These are phyloP conservation scores for Phytophthora sp. DNA, from an alignment of 352 stramenopile genomes.

Conservation along the genomic window DNA sequence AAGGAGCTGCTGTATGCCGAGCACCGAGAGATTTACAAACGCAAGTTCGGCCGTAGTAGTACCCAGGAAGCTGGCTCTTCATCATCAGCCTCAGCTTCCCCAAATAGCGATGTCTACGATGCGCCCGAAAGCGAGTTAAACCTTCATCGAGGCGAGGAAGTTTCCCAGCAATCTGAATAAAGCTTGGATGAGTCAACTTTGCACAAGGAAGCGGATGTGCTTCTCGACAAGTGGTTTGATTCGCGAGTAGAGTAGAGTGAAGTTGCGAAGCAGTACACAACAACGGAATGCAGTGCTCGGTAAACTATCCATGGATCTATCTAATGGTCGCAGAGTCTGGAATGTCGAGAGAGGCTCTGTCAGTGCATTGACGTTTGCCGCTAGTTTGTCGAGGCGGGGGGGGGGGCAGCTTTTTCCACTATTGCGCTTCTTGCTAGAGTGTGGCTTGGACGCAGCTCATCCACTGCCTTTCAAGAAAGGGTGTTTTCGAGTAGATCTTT, in stretches of 20 bases:
- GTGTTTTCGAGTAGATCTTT: constrained; percentile 9
- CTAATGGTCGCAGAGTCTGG: background rate
- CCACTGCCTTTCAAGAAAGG: constrained; percentile 4
- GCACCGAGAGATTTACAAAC: background rate
- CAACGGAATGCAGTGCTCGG: background rate
- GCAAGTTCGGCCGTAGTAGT: background rate
- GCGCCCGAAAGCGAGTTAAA: background rate
- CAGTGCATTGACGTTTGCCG: background rate
- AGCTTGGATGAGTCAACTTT: background rate
- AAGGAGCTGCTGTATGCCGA: background rate
- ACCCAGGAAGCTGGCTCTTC: background rate
- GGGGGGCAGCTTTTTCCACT: background rate
- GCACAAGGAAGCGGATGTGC: background rate
- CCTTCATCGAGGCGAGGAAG: background rate
- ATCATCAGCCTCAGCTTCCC: background rate
- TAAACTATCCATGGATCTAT: background rate
- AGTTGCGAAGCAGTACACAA: background rate
- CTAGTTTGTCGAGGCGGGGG: background rate
- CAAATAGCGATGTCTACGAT: background rate
- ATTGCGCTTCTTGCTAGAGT: background rate
- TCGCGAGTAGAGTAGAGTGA: background rate
- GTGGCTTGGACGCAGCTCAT: background rate
- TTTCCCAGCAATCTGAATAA: background rate
- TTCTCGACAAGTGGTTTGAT: background rate
- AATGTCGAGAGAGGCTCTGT: constrained; percentile 2